Conservation (phyloP, 192 early-diverging fungal genomes). For the Phycomyces nitens region DNA sequence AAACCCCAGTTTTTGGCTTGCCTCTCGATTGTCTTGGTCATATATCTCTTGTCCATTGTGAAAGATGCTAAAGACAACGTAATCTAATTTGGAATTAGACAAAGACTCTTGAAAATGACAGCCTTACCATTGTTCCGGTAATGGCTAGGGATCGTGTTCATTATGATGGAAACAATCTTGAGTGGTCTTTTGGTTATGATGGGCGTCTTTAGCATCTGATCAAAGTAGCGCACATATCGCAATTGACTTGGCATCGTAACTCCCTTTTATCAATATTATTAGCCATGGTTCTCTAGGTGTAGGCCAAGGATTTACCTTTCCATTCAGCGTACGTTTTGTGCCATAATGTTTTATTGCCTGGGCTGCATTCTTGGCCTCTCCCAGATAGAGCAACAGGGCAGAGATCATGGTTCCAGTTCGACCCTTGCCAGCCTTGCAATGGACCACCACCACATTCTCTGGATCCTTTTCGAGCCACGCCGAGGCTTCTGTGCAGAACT, state of each 20-base stretch:
- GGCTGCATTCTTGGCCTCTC: slow-evolving; percentile 22
- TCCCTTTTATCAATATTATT: slow-evolving; percentile 25
- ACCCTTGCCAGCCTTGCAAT: slow-evolving; percentile 68
- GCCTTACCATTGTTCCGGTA: no score
- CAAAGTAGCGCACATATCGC: slow-evolving; percentile 54
- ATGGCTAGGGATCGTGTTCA: slow-evolving; percentile 23
- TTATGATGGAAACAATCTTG: slow-evolving; percentile 14
- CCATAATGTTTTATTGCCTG: slow-evolving; percentile 49
- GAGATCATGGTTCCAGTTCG: slow-evolving; percentile 58
- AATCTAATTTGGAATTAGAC: no score
- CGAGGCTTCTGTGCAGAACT: slow-evolving; percentile 49
- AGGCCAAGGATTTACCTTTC: slow-evolving; percentile 39
- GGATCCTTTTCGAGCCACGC: slow-evolving; percentile 39
- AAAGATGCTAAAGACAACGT: no score
- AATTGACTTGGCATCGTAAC: slow-evolving; percentile 57
- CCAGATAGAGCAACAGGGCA: slow-evolving; percentile 41
- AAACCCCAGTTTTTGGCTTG: no score
- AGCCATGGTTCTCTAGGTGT: background rate
- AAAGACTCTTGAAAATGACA: no score
- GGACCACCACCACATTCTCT: slow-evolving; percentile 50
- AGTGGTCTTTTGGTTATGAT: slow-evolving; percentile 14
- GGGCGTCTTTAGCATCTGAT: slow-evolving; percentile 29
- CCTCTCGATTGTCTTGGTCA: no score
- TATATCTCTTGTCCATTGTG: no score
- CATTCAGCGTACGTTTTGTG: slow-evolving; percentile 40